Conservation (phyloP, 2,329 filamentous ascomycete species). For the Verticillium isaacii region DNA sequence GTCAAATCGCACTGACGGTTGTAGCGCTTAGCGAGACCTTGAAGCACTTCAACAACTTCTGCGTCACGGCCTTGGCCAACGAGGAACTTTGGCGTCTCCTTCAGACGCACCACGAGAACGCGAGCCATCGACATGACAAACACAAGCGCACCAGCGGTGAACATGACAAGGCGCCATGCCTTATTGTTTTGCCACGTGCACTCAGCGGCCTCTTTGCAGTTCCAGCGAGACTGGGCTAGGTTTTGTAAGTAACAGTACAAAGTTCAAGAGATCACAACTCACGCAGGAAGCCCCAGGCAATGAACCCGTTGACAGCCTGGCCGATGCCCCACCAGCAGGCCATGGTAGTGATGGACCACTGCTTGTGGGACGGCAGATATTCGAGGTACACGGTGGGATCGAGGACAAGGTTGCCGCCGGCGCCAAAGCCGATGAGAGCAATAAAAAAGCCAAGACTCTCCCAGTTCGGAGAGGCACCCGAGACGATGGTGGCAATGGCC, state of each 20-base stretch:
- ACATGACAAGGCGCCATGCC: conserved; percentile 47
- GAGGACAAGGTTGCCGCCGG: conserved; percentile 60
- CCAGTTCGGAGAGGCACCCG: conserved; percentile 61
- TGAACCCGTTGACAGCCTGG: conserved; percentile 36
- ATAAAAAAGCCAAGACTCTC: conserved; percentile 55
- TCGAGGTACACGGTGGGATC: conserved; percentile 51
- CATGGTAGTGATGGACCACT: conserved; percentile 60
- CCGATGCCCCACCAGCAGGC: conserved; percentile 39
- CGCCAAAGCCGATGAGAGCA: conserved; percentile 56
- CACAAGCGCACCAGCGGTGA: conserved; percentile 40
- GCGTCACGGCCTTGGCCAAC: conserved; percentile 47
- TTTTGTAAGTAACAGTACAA: conserved; percentile 27
- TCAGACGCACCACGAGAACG: conserved; percentile 48
- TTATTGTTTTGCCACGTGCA: conserved; percentile 40
- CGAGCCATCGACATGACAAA: conserved; percentile 47
- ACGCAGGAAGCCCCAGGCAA: conserved; percentile 33
- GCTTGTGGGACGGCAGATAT: conserved; percentile 44
- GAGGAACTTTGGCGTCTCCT: conserved; percentile 57
- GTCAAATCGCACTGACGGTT: conserved; percentile 34
- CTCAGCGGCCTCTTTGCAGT: conserved; percentile 12
- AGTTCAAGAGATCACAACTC: not conserved
- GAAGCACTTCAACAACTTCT: conserved; percentile 39
- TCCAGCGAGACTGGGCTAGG: conserved; percentile 20
- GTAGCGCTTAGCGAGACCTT: conserved; percentile 31
- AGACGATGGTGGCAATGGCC: conserved; percentile 55